Conservation (phyloP, 2,329 filamentous ascomycete species). For the Ceratocystis eucalypticola region DNA sequence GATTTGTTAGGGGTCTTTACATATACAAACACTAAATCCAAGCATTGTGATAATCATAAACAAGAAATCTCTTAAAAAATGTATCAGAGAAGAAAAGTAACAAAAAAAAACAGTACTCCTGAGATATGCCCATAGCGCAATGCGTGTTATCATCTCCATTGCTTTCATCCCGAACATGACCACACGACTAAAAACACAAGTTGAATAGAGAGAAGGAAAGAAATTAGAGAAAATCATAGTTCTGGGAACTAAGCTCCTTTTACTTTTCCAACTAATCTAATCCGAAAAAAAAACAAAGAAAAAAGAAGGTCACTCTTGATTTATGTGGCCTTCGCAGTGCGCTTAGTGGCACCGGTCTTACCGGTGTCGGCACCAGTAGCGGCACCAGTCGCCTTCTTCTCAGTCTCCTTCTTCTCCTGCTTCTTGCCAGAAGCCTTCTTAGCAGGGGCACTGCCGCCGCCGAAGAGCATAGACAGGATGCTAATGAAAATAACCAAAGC, state of each 20-base stretch:
- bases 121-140: slow-evolving; percentile 16
- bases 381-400: slow-evolving; percentile 50
- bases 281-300: background rate
- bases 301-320: background rate
- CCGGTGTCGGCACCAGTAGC: slow-evolving; percentile 54
- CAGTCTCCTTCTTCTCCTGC: slow-evolving; percentile 42
- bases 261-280: background rate
- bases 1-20: background rate
- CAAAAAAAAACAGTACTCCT: slow-evolving; percentile 18
- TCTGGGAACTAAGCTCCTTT: background rate
- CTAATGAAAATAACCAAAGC: slow-evolving; percentile 56
- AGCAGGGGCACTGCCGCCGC: slow-evolving; percentile 51
- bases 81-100: slow-evolving; percentile 1
- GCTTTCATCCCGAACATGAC: slow-evolving; percentile 16
- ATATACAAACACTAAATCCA: background rate
- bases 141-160: slow-evolving; percentile 17
- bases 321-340: slow-evolving; percentile 35
- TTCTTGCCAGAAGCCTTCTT: slow-evolving; percentile 64
- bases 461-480: slow-evolving; percentile 53
- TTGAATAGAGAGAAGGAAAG: slow-evolving; percentile 6
- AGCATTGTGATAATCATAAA: background rate
- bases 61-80: slow-evolving; percentile 9
- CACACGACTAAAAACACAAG: slow-evolving; percentile 12
- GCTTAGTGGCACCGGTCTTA: slow-evolving; percentile 58
- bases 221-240: background rate